Conservation (phyloP, 164 flowering plant genomes). For the Buxus sempervirens region DNA sequence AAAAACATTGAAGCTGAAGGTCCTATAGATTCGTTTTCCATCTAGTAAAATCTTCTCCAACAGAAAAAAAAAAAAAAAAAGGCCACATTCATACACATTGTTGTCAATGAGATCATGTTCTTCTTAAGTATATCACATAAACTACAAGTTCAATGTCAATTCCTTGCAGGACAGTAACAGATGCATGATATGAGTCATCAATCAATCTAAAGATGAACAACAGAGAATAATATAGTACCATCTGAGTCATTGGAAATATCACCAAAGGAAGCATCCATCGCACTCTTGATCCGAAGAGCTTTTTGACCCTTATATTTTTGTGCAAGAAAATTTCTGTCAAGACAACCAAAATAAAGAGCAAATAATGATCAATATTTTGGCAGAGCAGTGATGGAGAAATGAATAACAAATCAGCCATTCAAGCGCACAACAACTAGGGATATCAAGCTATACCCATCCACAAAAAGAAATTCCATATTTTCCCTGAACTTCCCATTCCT, state of each 20-base stretch:
- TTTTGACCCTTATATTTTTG: slow-evolving; percentile 13
- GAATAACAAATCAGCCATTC: background rate
- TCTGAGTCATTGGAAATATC: slow-evolving; percentile 46
- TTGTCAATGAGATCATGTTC: background rate
- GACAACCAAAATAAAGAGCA: slow-evolving; percentile 3
- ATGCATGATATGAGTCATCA: slow-evolving; percentile 10
- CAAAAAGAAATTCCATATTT: slow-evolving; percentile 15
- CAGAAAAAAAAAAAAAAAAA: no score
- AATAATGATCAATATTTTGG: background rate
- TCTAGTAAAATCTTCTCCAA: no score
- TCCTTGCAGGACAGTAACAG: background rate
- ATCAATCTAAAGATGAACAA: background rate
- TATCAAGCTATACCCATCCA: slow-evolving; percentile 34
- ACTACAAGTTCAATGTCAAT: background rate
- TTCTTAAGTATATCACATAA: no score
- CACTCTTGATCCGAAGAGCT: slow-evolving; percentile 36
- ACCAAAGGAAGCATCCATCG: slow-evolving; percentile 80
- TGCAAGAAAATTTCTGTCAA: slow-evolving; percentile 23
- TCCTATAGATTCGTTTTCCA: no score
- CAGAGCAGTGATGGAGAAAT: background rate
- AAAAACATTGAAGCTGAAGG: background rate
- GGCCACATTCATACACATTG: background rate
- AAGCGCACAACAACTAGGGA: background rate
- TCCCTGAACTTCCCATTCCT: slow-evolving; percentile 14
- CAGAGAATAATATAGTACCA: slow-evolving; percentile 32